These are phyloP conservation scores for Tilletia setariae DNA, from an alignment of 1,284 basidiomycete species.

Conservation along the genomic window DNA sequence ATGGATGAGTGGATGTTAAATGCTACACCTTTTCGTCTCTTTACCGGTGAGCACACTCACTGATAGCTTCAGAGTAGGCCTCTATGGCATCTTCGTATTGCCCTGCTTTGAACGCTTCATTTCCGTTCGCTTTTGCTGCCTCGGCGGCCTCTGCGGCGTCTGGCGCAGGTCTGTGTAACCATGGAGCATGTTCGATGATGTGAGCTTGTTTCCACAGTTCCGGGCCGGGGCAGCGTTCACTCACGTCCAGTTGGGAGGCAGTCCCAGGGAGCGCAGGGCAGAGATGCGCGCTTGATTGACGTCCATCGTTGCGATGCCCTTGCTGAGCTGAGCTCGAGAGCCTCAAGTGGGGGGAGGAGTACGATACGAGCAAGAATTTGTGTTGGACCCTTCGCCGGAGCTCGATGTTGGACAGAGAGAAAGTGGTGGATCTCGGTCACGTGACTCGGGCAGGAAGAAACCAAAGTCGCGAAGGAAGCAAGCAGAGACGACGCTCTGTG, in stretches of 20 bases:
- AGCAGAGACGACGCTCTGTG: no score
- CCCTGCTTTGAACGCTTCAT: conserved; percentile 43
- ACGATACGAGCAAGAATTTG: no score
- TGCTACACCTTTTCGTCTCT: neutral
- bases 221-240: neutral
- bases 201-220: neutral
- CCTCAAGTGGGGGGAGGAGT: neutral
- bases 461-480: no score
- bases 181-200: neutral
- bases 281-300: conserved; percentile 2
- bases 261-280: conserved; percentile 10
- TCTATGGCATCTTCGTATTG: conserved; percentile 48
- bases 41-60: conserved; percentile 12
- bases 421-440: no score
- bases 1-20: neutral
- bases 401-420: no score
- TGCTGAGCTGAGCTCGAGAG: neutral
- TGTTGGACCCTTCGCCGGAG: no score
- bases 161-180: conserved; percentile 1
- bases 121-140: conserved; percentile 50
- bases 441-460: no score
- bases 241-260: conserved; percentile 8
- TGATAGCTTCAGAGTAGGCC: conserved; percentile 42
- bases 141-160: conserved; percentile 34
- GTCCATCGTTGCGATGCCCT: neutral